Evolutionary conservation across 768 basidiomycete species (phyloP), one percentile per base, ranked within the genome.

Genomic region (Leccinellum luteum): DNA sequence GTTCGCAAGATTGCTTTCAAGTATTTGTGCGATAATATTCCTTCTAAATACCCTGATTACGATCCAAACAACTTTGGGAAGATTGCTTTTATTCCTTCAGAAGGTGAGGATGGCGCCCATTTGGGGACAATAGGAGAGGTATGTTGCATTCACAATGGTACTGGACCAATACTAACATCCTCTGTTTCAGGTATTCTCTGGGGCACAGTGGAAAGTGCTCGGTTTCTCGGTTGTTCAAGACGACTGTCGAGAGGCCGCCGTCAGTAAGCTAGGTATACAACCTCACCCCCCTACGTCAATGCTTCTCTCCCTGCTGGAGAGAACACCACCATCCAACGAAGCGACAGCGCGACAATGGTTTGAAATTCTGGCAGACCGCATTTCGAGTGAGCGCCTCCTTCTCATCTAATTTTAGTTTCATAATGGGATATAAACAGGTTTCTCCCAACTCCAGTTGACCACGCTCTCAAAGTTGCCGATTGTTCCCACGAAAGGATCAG

Each of bases 21-120:
- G 55, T 98, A 96, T 73, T 79, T 98, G 31, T 73, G 95, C 47
- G 86, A 92, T 51, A 89, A 95, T 64, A 77, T 87, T 28, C 68
- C 76, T 8, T 77, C 75, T 1, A 81, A 81, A 55, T 95, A 90
- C 66, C 66, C 72, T 2, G 74, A 82, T 41, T 89, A 90, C 60
- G 75, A 82, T 45, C 78, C 83, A n/a, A 67, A 74, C 14, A 66
- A 78, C 13, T 89, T 84, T 60, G 72, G 76, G 4, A 74, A 85
- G 25, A 66, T 89, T 9, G 76, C 88, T 0, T 99, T 91, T 74
- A 83, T 99, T 47, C 96, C 96, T 1, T 85, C 93, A 3, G 64
- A 83, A 3, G 76, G 80, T 17, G 76, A 79, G 6, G 75, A 78
- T 15, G 80, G 79, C n/a, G 62, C 72, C 30, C 78, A 81, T 56